Evolutionary conservation across 371 early-diverging fungal species (phyloP).

Genomic region (Mucor lusitanicus): DNA sequence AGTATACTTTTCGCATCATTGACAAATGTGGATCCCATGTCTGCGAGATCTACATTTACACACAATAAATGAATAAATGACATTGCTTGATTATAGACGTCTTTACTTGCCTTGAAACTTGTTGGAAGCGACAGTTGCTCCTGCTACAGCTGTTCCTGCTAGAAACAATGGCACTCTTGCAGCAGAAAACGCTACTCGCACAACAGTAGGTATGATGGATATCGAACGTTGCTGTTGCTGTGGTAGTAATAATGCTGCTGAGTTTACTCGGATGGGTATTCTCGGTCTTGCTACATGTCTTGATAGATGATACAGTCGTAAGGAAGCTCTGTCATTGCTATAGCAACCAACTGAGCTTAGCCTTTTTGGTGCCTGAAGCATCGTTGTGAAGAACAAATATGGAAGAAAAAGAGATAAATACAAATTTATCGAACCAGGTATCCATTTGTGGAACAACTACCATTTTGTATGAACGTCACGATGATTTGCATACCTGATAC

Average conservation of each 20-base stretch:
- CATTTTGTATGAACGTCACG: neutral
- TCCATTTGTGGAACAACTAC: neutral
- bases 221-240: slow-evolving; percentile 8
- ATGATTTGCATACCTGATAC: neutral
- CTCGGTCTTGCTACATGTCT: neutral
- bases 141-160: slow-evolving; percentile 47
- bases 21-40: slow-evolving; percentile 30
- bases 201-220: slow-evolving; percentile 22
- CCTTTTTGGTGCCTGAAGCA: neutral
- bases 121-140: slow-evolving; percentile 40
- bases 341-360: neutral
- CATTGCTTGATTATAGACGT: neutral
- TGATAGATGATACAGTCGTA: neutral
- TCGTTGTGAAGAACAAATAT: neutral
- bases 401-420: neutral
- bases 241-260: neutral
- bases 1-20: slow-evolving; percentile 26
- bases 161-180: slow-evolving; percentile 36
- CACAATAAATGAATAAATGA: too few species aligned
- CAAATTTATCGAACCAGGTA: neutral
- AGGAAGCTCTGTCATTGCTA: neutral
- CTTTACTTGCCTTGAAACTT: slow-evolving; percentile 38
- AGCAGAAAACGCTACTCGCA: slow-evolving; percentile 30
- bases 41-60: slow-evolving; percentile 31
- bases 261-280: neutral